phyloP scores from a whole-genome alignment of 768 basidiomycete genomes.

The Multifurca ochricompacta region DNA sequence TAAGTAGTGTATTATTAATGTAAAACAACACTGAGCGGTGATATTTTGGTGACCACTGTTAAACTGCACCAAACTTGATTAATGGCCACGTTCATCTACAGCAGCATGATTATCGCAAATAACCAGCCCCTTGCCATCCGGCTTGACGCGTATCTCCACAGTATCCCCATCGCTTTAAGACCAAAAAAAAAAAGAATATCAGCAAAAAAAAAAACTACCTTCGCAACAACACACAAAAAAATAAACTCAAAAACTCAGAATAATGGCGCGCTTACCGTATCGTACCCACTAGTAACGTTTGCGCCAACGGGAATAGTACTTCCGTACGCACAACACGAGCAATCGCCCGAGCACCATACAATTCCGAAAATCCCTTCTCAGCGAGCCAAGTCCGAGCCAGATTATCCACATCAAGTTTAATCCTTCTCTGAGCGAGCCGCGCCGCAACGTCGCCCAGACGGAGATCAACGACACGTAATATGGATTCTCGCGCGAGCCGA shows the following conservation, averaged over 20 bases:
- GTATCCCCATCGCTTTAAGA: slow-evolving; percentile 54
- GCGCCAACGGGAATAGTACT: slow-evolving; percentile 76
- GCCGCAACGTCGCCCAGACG: slow-evolving; percentile 67
- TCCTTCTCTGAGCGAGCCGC: slow-evolving; percentile 55
- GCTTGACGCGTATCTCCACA: slow-evolving; percentile 45
- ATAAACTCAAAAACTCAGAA: too few relatives aligned
- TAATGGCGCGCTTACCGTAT: slow-evolving; percentile 51
- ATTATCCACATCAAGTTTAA: slow-evolving; percentile 62
- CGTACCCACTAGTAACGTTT: slow-evolving; percentile 70
- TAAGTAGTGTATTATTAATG: too few relatives aligned
- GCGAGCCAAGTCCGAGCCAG: slow-evolving; percentile 63
- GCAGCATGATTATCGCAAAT: slow-evolving; percentile 53
- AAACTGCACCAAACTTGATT: not conserved
- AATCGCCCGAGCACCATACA: slow-evolving; percentile 84
- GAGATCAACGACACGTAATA: slow-evolving; percentile 71
- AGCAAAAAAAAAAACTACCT: not conserved
- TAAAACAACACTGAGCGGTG: not conserved
- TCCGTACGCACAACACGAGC: slow-evolving; percentile 78
- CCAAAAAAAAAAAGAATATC: not conserved
- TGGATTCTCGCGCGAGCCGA: slow-evolving; percentile 67
- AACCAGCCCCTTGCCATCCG: slow-evolving; percentile 37
- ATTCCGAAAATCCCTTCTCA: slow-evolving; percentile 68
- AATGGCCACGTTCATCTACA: not conserved
- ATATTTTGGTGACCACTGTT: not conserved
- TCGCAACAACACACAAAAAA: too few relatives aligned